phyloP scores from a whole-genome alignment of 2,329 filamentous ascomycete genomes.

The Colletotrichum orbiculare region DNA sequence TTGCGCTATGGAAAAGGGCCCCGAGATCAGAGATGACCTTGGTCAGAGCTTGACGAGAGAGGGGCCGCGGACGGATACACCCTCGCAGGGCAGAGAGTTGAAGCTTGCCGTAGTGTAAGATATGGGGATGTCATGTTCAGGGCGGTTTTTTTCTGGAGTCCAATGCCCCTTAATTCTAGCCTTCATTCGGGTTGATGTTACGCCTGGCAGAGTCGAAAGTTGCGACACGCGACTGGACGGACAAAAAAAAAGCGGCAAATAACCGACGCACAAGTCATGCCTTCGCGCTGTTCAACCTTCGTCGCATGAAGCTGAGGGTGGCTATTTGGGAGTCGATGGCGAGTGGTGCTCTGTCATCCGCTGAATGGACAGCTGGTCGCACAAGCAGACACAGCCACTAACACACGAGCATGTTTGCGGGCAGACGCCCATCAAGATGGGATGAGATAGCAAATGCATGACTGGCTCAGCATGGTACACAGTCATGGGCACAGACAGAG shows the following conservation, averaged over 20 bases:
- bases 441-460: constrained; percentile 26
- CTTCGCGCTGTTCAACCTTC: too few species aligned
- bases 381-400: constrained; percentile 2
- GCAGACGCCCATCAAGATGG: constrained; percentile 7
- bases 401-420: constrained; percentile 22
- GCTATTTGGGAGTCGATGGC: constrained; percentile 21
- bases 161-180: constrained; percentile 17
- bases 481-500: constrained; percentile 27
- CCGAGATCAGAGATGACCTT: constrained; percentile 13
- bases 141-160: background rate
- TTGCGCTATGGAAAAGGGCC: constrained; percentile 8
- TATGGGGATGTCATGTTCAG: constrained; percentile 12
- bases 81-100: constrained; percentile 3
- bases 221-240: constrained; percentile 8
- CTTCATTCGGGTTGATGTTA: constrained; percentile 7
- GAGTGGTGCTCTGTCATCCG: constrained; percentile 31
- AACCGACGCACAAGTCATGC: constrained; percentile 17
- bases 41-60: constrained; percentile 12
- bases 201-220: background rate
- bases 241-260: constrained; percentile 22
- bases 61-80: constrained; percentile 14
- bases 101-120: constrained; percentile 10
- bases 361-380: constrained; percentile 21
- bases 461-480: constrained; percentile 22
- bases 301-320: constrained; percentile 28